Evolutionary conservation across 1,284 basidiomycete species (phyloP).

Genomic region (Sporisorium exsertum): DNA sequence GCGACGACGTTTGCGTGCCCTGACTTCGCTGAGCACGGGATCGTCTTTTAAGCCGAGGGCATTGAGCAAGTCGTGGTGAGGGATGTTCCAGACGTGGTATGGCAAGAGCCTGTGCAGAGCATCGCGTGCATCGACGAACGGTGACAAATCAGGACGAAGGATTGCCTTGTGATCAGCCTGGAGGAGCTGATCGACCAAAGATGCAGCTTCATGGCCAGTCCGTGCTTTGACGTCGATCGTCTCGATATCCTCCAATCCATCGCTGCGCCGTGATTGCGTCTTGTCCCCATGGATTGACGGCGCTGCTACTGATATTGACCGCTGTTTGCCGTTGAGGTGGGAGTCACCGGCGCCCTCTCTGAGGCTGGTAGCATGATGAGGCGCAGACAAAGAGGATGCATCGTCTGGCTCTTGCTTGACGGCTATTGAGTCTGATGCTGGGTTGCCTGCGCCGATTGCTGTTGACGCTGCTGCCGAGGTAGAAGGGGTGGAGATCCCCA

Average conservation of each 20-base stretch:
- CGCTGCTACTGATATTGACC: slow-evolving; percentile 7
- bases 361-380: neutral
- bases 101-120: slow-evolving; percentile 60
- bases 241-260: neutral
- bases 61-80: slow-evolving; percentile 55
- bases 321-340: neutral
- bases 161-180: slow-evolving; percentile 51
- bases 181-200: slow-evolving; percentile 23
- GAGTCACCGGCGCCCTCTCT: neutral
- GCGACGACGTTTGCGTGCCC: slow-evolving; percentile 40
- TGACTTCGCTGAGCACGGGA: slow-evolving; percentile 31
- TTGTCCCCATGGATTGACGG: neutral
- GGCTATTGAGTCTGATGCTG: slow-evolving; percentile 12
- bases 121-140: slow-evolving; percentile 56
- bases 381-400: neutral
- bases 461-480: slow-evolving; percentile 1
- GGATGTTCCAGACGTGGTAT: slow-evolving; percentile 66
- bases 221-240: slow-evolving; percentile 2
- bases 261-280: neutral
- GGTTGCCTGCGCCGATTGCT: slow-evolving; percentile 5
- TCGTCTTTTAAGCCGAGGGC: slow-evolving; percentile 29
- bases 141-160: slow-evolving; percentile 56
- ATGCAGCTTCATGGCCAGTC: slow-evolving; percentile 3
- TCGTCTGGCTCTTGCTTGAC: slow-evolving; percentile 47
- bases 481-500: neutral